Evolutionary conservation across 805 yeast species (phyloP), one percentile per base, ranked within the genome.

Genomic region (Zygosaccharomyces kombuchaensis): DNA sequence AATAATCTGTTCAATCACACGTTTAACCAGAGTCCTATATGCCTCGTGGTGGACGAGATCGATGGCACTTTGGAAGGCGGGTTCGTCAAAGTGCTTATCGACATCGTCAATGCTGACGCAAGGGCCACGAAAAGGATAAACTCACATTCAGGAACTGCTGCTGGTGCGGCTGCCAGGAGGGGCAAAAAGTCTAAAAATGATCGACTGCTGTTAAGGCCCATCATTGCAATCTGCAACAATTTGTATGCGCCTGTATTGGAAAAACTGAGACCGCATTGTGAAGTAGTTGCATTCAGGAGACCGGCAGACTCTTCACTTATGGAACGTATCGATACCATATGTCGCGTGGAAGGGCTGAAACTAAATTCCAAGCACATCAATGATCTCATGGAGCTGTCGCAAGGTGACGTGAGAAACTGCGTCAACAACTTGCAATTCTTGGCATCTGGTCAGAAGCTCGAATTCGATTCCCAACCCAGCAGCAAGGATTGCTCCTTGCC

Each of bases 201-300:
- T 9, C 69, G 67, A 29, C 65, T 81, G 4, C 63, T 93, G 35
- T 71, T 74, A 55, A 74, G 98, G 53, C 98, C 98, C 1, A 87
- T 93, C 14, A 87, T 91, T 44, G 90, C 96, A 34, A 79, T 93
- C 45, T 95, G 97, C 62, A 93, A 91, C 59, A 96, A 93, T 58
- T 73, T 86, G 1, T 89, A 86, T 62, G 77, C 87, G 0, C 77
- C 81, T 2, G 78, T 86, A 1, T 70, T 91, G 65, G 95, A 87
- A 43, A 80, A 78, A 46, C 69, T 91, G 49, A 78, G 91, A 50
- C 83, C 84, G 0, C 67, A 74, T 48, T 80, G 91, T 51, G 96
- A 91, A 56, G 71, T 86, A 6, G 71, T 91, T 2, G 63, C 77
- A 6, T 84, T 89, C 57, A 74, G 72, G 47, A 80, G 78, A 45